phyloP scores from a whole-genome alignment of 1,284 basidiomycete genomes.

The Trametes pubescens region DNA sequence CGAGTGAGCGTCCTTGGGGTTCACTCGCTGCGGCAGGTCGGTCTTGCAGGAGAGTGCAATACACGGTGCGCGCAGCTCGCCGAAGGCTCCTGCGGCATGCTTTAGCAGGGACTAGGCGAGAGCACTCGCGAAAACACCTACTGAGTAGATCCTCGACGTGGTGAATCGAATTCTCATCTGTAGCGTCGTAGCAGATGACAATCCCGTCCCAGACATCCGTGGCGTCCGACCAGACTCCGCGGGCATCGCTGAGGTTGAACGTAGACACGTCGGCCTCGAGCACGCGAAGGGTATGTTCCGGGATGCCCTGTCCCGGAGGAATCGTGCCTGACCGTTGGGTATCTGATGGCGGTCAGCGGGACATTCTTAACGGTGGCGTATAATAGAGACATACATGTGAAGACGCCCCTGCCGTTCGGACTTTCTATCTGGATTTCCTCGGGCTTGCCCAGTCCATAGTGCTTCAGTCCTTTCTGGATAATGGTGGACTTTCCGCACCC shows the following conservation, averaged over 20 bases:
- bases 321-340: constrained; percentile 57
- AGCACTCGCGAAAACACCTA: constrained; percentile 46
- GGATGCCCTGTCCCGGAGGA: constrained; percentile 45
- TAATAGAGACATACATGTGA: constrained; percentile 36
- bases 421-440: constrained; percentile 43
- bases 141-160: constrained; percentile 70
- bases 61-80: constrained; percentile 61
- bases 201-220: constrained; percentile 72
- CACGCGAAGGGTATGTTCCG: constrained; percentile 56
- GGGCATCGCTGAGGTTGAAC: constrained; percentile 37
- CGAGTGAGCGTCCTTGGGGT: constrained; percentile 58
- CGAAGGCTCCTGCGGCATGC: constrained; percentile 57
- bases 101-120: neutral
- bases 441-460: constrained; percentile 60
- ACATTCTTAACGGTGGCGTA: neutral
- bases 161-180: constrained; percentile 63
- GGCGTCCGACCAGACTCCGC: constrained; percentile 49
- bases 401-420: constrained; percentile 19
- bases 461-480: constrained; percentile 72
- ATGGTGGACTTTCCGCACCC: constrained; percentile 78
- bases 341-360: constrained; percentile 45
- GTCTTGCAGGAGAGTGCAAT: constrained; percentile 81
- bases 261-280: constrained; percentile 60
- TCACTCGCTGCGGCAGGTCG: constrained; percentile 65
- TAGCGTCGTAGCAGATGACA: constrained; percentile 79